Base-by-base conservation (phyloP, 768 basidiomycete genomes). In the Fomitopsis pulvina region DNA sequence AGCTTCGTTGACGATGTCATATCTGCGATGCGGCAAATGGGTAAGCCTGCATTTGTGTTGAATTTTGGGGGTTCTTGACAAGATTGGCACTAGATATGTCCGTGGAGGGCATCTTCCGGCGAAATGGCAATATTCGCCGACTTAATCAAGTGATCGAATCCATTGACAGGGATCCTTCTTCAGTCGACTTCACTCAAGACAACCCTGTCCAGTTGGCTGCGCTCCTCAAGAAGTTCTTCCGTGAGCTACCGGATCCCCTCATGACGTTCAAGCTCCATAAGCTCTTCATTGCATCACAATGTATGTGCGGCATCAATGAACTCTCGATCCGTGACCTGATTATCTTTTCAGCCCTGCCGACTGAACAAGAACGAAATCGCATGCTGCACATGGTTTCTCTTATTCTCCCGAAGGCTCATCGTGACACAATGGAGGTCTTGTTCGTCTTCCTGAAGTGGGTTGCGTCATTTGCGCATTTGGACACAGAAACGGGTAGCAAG, bases 371-470 rank as follows among this genome's bases (percentile, higher is more conserved):
- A 42, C 83, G 92, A 41, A 80, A 78, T 58, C 84, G 88, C 45
- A 79, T 86, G 60, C 76, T 98, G 24, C 94, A 97, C 65, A 76
- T 95, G 57, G 73, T 93, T 14, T 85, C 86, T 37, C 72, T 94
- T 50, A 72, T 98, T 7, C 71, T 99, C 61, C 96, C 96, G 28
- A 92, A 92, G 70, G 80, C 81, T 53, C 91, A 99, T 66, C 85
- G 96, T 55, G 96, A 99, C 68, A 97, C 95, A 18, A 83, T 96
- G 81, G 96, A 99, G 68, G 91, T 96, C 45, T 72, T 99, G 45
- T 97, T 96, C 63, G 94, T 96, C 26, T 99, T 99, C 73, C 77
- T 99, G 57, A 96, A 97, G 69, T 99, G 96, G 96, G 96, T 99
- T 10, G 95, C 95, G 9, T 96, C 93, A 1, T 99, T 99, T 66